These are phyloP conservation scores for Jaapia argillacea DNA, from an alignment of 768 basidiomycete genomes.

Conservation along the genomic window DNA sequence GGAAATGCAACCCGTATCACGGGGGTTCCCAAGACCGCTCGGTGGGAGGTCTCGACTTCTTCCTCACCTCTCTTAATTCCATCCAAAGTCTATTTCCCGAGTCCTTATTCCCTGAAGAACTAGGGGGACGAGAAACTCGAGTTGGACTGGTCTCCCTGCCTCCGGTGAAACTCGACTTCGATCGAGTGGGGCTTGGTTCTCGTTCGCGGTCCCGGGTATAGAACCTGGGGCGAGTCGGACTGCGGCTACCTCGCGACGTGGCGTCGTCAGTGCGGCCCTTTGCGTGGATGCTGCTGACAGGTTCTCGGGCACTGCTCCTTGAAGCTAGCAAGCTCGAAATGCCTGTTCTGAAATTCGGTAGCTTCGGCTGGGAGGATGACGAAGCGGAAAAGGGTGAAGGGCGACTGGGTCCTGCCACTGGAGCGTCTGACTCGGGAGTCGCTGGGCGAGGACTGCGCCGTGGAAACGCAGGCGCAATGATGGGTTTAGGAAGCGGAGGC, in stretches of 20 bases:
- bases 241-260: neutral
- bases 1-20: no score
- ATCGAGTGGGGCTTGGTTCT: neutral
- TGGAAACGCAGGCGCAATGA: constrained; percentile 17
- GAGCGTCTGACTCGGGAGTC: constrained; percentile 12
- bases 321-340: no score
- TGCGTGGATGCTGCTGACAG: no score
- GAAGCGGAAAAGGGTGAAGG: constrained; percentile 2
- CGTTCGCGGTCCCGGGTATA: neutral
- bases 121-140: constrained; percentile 7
- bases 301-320: no score
- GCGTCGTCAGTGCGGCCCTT: constrained; percentile 5
- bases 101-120: constrained; percentile 23
- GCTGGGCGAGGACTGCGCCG: constrained; percentile 17
- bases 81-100: constrained; percentile 41
- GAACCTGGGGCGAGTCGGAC: neutral
- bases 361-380: constrained; percentile 1
- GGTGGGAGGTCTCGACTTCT: constrained; percentile 35
- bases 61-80: constrained; percentile 41
- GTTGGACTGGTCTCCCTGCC: constrained; percentile 1
- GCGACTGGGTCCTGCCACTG: constrained; percentile 1
- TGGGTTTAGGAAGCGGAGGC: neutral
- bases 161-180: neutral
- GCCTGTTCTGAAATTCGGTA: neutral
- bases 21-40: no score